Conservation (phyloP, 805 yeast genomes). For the Cyberlindnera xylosilytica region DNA sequence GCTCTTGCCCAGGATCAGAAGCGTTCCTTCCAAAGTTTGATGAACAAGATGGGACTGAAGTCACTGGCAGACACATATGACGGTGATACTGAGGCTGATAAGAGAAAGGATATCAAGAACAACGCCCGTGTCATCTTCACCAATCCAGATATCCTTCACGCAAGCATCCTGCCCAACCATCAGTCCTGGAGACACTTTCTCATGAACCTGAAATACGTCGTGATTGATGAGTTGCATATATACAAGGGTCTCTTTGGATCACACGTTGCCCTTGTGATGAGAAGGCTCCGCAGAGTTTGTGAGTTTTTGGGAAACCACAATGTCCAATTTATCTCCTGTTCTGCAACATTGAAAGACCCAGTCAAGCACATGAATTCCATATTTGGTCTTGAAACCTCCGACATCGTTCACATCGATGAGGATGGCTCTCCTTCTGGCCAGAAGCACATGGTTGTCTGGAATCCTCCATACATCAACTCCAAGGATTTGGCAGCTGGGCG, state of each 20-base stretch:
- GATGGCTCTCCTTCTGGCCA: constrained; percentile 92
- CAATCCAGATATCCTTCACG: constrained; percentile 92
- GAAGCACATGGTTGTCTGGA: constrained; percentile 77
- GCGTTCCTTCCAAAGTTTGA: constrained; percentile 63
- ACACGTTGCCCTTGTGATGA: constrained; percentile 81
- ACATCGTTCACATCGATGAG: constrained; percentile 54
- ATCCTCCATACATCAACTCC: constrained; percentile 69
- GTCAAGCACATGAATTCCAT: constrained; percentile 64
- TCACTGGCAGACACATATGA: constrained; percentile 78
- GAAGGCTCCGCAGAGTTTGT: constrained; percentile 71
- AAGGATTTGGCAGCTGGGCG: constrained; percentile 57
- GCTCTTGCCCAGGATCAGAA: constrained; percentile 97
- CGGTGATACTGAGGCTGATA: constrained; percentile 78
- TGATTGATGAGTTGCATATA: constrained; percentile 82
- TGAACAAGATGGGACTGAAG: constrained; percentile 46
- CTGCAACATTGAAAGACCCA: constrained; percentile 87
- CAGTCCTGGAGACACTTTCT: constrained; percentile 72
- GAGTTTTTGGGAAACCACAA: constrained; percentile 46
- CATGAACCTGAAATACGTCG: constrained; percentile 61
- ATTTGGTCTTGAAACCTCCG: constrained; percentile 60
- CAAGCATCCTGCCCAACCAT: constrained; percentile 77
- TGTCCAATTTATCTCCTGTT: constrained; percentile 78
- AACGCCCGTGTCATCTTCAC: constrained; percentile 82
- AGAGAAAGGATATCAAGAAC: constrained; percentile 51
- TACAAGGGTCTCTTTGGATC: constrained; percentile 92